phyloP scores from a whole-genome alignment of 2,329 filamentous ascomycete genomes.

The Aureobasidium sp. region DNA sequence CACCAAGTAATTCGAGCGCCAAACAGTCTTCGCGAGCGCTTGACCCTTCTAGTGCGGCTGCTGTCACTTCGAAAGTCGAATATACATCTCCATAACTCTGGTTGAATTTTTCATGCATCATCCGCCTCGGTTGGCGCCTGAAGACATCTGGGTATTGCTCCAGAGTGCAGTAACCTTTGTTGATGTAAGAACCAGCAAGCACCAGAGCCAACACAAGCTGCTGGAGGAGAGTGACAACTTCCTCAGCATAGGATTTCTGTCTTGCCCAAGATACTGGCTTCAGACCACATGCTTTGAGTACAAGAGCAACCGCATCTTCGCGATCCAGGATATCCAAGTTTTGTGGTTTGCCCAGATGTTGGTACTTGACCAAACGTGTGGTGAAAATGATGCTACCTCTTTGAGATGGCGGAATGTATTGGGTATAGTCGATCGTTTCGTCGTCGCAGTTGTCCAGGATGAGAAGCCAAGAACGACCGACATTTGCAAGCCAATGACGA shows the following conservation, averaged over 20 bases:
- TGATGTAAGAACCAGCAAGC: constrained; percentile 23
- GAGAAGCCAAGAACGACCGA: constrained; percentile 17
- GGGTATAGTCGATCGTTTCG: constrained; percentile 11
- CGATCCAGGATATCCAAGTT: constrained; percentile 13
- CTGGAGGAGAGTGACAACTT: background rate
- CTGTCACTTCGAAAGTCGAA: constrained; percentile 29
- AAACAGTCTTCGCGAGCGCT: constrained; percentile 9
- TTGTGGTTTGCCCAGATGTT: constrained; percentile 11
- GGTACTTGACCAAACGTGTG: constrained; percentile 16
- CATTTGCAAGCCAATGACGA: constrained; percentile 14
- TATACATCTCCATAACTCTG: constrained; percentile 27
- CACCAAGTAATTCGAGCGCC: background rate
- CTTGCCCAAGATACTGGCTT: background rate
- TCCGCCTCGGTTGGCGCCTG: constrained; percentile 17
- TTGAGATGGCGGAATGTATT: constrained; percentile 16
- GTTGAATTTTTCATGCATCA: constrained; percentile 20
- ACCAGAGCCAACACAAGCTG: constrained; percentile 21
- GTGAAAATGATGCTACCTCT: constrained; percentile 18
- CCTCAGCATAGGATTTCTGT: background rate
- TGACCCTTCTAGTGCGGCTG: constrained; percentile 7
- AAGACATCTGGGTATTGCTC: constrained; percentile 20
- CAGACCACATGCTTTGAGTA: background rate
- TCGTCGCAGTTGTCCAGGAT: constrained; percentile 23
- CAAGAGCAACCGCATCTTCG: background rate
- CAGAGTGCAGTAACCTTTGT: constrained; percentile 19